Conservation (phyloP, 306 rosid species). For the Cicer pinnatifidum region DNA sequence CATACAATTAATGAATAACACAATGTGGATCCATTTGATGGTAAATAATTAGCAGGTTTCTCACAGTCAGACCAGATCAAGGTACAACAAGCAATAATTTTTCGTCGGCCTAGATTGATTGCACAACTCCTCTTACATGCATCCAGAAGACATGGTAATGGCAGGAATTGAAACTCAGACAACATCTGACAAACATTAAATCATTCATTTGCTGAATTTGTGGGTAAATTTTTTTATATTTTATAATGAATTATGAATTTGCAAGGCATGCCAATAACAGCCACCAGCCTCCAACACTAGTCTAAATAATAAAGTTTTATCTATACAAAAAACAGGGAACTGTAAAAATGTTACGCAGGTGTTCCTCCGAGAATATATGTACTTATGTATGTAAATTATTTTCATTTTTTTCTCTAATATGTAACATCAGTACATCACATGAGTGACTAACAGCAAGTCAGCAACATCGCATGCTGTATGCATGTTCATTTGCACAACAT, state of each 20-base stretch:
- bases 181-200: slow-evolving; percentile 2
- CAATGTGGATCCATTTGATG: slow-evolving; percentile 3
- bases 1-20: not conserved
- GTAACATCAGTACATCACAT: not conserved
- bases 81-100: slow-evolving; percentile 14
- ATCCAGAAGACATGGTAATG: slow-evolving; percentile 11
- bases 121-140: slow-evolving; percentile 2
- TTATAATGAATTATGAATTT: slow-evolving; percentile 32
- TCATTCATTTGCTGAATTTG: slow-evolving; percentile 10
- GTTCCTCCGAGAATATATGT: not conserved
- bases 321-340: not conserved
- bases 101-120: not conserved
- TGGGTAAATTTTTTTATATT: not conserved
- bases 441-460: not conserved
- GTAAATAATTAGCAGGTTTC: slow-evolving; percentile 12
- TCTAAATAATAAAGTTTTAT: not conserved
- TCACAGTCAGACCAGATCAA: not conserved
- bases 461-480: slow-evolving; percentile 14
- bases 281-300: not conserved
- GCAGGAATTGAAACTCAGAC: slow-evolving; percentile 18
- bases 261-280: not conserved
- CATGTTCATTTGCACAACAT: slow-evolving; percentile 4
- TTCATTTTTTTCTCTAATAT: not conserved
- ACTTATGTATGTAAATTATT: not conserved
- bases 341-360: not conserved